Conservation (phyloP, 352 stramenopile species). For the Phytophthora ramorum region DNA sequence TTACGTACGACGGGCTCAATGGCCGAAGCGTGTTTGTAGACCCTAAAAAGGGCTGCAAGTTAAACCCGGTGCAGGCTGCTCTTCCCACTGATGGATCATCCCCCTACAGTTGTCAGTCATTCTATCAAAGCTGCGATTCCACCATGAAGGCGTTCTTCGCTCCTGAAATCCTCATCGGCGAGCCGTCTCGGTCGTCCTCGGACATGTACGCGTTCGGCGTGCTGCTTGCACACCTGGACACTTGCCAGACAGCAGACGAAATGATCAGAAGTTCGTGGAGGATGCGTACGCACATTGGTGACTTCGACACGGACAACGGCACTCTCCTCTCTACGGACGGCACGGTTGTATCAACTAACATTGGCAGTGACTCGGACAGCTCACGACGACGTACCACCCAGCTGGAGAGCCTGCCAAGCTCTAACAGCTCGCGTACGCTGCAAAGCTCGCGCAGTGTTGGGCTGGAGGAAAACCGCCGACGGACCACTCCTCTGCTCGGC, state of each 20-base stretch:
- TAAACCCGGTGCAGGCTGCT: constrained; percentile 78
- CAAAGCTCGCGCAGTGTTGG: constrained; percentile 32
- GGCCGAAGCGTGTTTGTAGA: constrained; percentile 79
- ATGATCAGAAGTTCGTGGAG: constrained; percentile 71
- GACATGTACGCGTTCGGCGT: constrained; percentile 84
- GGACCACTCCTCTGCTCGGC: constrained; percentile 39
- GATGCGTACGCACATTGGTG: constrained; percentile 51
- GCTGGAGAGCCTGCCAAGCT: constrained; percentile 31
- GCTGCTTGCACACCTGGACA: constrained; percentile 68
- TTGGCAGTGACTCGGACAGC: constrained; percentile 22
- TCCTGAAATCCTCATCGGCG: constrained; percentile 62
- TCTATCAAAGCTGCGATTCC: constrained; percentile 37
- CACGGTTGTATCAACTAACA: constrained; percentile 34
- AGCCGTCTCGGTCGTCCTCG: constrained; percentile 48
- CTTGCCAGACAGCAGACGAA: constrained; percentile 60
- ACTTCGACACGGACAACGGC: constrained; percentile 32
- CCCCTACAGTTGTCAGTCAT: constrained; percentile 38
- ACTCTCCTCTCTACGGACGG: constrained; percentile 45
- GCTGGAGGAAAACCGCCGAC: constrained; percentile 36
- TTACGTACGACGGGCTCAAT: constrained; percentile 78
- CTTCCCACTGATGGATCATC: constrained; percentile 49
- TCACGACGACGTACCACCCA: constrained; percentile 42
- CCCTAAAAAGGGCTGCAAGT: constrained; percentile 75
- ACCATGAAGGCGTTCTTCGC: constrained; percentile 54
- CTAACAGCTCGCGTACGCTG: constrained; percentile 20